These are phyloP conservation scores for Cicer pinnatifidum DNA, from an alignment of 306 rosid genomes.

Conservation along the genomic window DNA sequence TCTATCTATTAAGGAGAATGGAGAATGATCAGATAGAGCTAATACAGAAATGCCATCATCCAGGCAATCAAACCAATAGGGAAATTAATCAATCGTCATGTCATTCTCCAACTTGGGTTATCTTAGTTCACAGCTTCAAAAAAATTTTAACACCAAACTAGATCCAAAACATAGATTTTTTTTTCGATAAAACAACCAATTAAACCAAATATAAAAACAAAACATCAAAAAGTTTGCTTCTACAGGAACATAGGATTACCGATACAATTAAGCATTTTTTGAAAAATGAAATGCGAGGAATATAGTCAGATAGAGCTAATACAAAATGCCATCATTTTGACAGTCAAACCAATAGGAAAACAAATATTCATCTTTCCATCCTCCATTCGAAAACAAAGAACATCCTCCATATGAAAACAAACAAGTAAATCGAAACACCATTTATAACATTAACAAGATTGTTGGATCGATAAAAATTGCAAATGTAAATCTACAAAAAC, in stretches of 20 bases:
- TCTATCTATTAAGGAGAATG: not conserved
- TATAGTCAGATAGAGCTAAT: conserved; percentile 59
- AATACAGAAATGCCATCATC: conserved; percentile 53
- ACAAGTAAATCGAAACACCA: not conserved
- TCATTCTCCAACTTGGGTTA: conserved; percentile 35
- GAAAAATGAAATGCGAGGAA: not conserved
- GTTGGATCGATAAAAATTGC: not conserved
- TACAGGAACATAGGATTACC: no score
- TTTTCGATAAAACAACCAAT: no score
- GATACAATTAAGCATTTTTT: no score
- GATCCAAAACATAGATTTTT: no score
- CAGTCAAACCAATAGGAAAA: conserved; percentile 58
- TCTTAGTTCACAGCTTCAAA: not conserved
- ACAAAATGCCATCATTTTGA: conserved; percentile 52
- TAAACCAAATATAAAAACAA: no score
- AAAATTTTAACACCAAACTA: not conserved
- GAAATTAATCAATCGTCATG: conserved; percentile 48
- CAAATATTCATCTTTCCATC: conserved; percentile 43
- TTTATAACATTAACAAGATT: not conserved
- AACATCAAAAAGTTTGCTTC: no score
- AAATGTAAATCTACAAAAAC: not conserved
- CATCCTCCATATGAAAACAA: conserved; percentile 39
- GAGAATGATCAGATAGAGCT: conserved; percentile 57
- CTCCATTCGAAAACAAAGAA: conserved; percentile 29
- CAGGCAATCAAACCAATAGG: conserved; percentile 58